Percentiles rank a stretch among this genome's conserved stretches.
Evolutionary conservation across 1,139 yeast genomes (phyloP).

Genomic region (Magnusiomyces magnusii): DNA sequence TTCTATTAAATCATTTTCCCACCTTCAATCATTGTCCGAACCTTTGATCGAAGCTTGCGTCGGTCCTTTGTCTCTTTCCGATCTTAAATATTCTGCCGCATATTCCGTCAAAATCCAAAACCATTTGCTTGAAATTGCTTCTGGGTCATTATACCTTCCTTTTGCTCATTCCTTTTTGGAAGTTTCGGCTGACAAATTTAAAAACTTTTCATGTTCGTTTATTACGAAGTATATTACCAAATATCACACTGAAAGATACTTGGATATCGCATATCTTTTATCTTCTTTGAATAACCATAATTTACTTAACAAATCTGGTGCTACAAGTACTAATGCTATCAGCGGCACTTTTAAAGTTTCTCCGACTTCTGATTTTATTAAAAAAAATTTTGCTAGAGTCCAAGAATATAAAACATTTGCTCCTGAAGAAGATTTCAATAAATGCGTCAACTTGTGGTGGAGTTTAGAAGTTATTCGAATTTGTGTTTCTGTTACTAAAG

Average conservation of each 20-base stretch:
- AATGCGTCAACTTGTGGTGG: constrained; percentile 17
- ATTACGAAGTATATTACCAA: constrained; percentile 18
- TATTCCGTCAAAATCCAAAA: constrained; percentile 19
- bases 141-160: constrained; percentile 21
- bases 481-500: constrained; percentile 7
- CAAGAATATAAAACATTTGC: constrained; percentile 3
- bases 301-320: constrained; percentile 15
- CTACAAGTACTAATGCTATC: background rate
- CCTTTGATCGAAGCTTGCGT: constrained; percentile 13
- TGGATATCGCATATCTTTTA: constrained; percentile 13
- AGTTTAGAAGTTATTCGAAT: constrained; percentile 17
- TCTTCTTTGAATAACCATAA: constrained; percentile 15
- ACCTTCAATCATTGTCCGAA: constrained; percentile 1
- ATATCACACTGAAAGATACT: constrained; percentile 5
- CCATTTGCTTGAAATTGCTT: constrained; percentile 7
- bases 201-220: constrained; percentile 20
- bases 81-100: constrained; percentile 22
- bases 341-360: background rate
- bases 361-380: background rate
- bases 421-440: background rate
- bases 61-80: constrained; percentile 21
- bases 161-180: constrained; percentile 39
- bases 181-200: constrained; percentile 24
- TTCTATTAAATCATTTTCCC: background rate
- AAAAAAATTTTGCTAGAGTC: constrained; percentile 1